These are phyloP conservation scores for Linnemannia zychae DNA, from an alignment of 192 early-diverging fungal genomes.

Conservation along the genomic window DNA sequence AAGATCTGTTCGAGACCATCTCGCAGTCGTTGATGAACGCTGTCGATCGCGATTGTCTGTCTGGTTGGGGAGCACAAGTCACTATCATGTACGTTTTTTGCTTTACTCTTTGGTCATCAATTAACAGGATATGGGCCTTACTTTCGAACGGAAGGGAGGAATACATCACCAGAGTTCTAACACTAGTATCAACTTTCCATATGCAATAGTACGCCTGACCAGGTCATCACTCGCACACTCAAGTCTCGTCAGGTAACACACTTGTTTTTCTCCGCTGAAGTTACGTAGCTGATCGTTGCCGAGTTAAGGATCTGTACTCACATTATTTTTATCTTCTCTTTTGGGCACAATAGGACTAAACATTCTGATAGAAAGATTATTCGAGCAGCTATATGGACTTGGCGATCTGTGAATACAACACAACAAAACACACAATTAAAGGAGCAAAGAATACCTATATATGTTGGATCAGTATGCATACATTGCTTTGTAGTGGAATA, in stretches of 20 bases:
- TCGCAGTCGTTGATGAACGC: constrained; percentile 95
- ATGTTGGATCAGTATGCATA: background rate
- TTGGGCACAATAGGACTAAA: constrained; percentile 10
- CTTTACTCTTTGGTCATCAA: background rate
- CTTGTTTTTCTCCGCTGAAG: no score
- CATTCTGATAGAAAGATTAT: no score
- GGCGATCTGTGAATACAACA: background rate
- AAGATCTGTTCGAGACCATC: constrained; percentile 97
- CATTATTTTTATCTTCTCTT: background rate
- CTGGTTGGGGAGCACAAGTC: constrained; percentile 98
- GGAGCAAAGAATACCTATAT: background rate
- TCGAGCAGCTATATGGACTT: background rate
- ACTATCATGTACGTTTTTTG: constrained; percentile 81
- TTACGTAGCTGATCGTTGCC: background rate
- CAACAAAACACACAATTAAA: background rate
- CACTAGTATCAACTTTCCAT: background rate
- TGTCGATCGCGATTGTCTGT: constrained; percentile 93
- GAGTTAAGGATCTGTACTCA: background rate
- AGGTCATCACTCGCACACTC: constrained; percentile 89
- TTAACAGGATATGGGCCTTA: background rate
- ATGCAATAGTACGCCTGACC: constrained; percentile 76
- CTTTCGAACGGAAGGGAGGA: background rate
- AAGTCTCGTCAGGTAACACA: constrained; percentile 74
- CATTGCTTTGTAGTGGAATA: background rate
- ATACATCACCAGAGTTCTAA: no score